Evolutionary conservation across 2,329 filamentous ascomycete genomes (phyloP), one percentile per base, ranked within the genome.

Genomic region (Verticillium klebahnii): DNA sequence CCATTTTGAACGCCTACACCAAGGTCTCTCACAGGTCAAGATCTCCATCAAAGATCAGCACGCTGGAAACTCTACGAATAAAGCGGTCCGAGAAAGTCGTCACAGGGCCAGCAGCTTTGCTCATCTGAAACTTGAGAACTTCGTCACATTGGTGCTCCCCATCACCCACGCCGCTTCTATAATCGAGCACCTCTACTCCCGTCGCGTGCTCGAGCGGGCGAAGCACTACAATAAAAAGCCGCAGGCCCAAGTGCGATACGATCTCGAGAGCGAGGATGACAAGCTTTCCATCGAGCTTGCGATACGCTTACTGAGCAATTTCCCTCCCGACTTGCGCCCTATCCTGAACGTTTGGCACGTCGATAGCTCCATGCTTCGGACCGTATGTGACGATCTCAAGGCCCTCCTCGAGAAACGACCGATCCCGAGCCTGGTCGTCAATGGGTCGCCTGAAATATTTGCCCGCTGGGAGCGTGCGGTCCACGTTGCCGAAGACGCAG

Each of bases 181-280:
- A 5, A 34, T 65, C n/a, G 63, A 65, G 50, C 59, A 29, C 29
- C 39, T 65, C 15, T 65, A 65, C 52, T 65, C 63, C 7, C 36
- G n/a, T 23, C n/a, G 19, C n/a, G 19, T 52, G 12, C 45, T 52
- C 23, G 45, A 52, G 19, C 8, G 19, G 45, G 45, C 45, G 45
- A 52, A 52, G 19, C 45, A 25, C 45, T 52, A 52, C 19, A 52
- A 52, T 19, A 23, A 25, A 19, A 52, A 23, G 23, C 45, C 45
- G 6, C n/a, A 52, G 19, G 45, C 45, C 12, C 45, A 14, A 3
- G 45, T 52, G 12, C 45, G 45, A 6, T 52, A 52, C 45, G 6
- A 23, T n/a, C 45, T 52, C n/a, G 45, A 52, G 14, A 52, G 45
- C n/a, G 19, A 52, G 9, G 45, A 14, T 23, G 45, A 52, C n/a